Conservation (phyloP, 2,329 filamentous ascomycete species). For the Dothistroma septosporum region DNA sequence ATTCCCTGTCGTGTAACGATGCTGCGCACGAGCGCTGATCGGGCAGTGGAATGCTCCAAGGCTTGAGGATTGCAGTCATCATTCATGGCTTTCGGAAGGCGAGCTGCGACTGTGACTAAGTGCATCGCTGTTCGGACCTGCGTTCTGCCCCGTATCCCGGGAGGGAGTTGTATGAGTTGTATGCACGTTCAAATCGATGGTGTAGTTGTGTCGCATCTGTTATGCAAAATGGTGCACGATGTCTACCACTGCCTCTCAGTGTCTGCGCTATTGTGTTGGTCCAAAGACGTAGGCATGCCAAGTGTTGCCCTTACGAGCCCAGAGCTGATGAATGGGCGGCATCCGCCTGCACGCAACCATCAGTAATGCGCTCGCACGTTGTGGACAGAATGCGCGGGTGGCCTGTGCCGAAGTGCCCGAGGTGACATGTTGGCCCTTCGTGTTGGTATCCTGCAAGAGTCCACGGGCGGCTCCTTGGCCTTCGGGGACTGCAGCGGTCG, state of each 20-base stretch:
- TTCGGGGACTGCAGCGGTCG: neutral
- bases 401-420: neutral
- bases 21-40: neutral
- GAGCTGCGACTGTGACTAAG: neutral
- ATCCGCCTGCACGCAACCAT: neutral
- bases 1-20: neutral
- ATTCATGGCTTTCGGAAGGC: neutral
- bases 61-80: neutral
- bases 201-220: no score
- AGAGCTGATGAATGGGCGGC: neutral
- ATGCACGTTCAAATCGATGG: no score
- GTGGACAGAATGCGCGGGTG: neutral
- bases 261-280: no score
- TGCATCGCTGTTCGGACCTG: neutral
- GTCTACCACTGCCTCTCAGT: no score
- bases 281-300: no score
- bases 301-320: no score
- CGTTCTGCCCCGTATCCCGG: no score
- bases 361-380: neutral
- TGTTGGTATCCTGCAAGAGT: neutral
- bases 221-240: no score
- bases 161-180: no score
- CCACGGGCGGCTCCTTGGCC: neutral
- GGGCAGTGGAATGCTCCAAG: neutral
- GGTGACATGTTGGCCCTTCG: neutral